Conservation (phyloP, 495 filamentous ascomycete genomes). For the Aspergillus diversus region DNA sequence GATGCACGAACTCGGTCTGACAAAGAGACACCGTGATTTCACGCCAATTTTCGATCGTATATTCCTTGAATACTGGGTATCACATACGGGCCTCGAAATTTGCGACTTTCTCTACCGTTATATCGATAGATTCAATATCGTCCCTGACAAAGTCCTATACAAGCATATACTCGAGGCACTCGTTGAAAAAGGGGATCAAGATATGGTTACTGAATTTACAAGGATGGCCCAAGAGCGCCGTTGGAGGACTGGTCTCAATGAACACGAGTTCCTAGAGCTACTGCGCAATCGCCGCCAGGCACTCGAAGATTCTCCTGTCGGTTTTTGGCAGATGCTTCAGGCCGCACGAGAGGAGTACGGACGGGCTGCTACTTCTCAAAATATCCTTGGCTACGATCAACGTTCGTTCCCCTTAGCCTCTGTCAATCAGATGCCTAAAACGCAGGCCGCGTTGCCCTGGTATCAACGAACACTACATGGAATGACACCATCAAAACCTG, state of each 20-base stretch:
- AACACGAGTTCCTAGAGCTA: slow-evolving; percentile 33
- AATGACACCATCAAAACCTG: slow-evolving; percentile 31
- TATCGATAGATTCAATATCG: slow-evolving; percentile 40
- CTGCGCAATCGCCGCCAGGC: slow-evolving; percentile 35
- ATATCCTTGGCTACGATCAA: slow-evolving; percentile 42
- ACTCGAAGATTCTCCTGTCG: slow-evolving; percentile 40
- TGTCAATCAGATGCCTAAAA: slow-evolving; percentile 29
- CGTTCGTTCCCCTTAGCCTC: slow-evolving; percentile 29
- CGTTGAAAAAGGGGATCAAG: slow-evolving; percentile 41
- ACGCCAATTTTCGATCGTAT: slow-evolving; percentile 43
- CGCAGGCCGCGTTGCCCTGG: slow-evolving; percentile 24
- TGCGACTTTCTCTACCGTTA: slow-evolving; percentile 39
- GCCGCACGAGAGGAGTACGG: slow-evolving; percentile 40
- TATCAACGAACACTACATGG: slow-evolving; percentile 35
- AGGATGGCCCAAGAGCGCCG: slow-evolving; percentile 32
- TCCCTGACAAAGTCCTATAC: slow-evolving; percentile 46
- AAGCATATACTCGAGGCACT: slow-evolving; percentile 47
- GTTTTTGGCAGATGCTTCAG: slow-evolving; percentile 50
- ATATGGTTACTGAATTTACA: slow-evolving; percentile 34
- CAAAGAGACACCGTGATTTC: slow-evolving; percentile 34
- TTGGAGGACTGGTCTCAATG: slow-evolving; percentile 40
- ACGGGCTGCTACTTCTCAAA: slow-evolving; percentile 37
- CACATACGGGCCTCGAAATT: slow-evolving; percentile 38
- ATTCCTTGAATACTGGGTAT: slow-evolving; percentile 49
- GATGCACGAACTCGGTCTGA: slow-evolving; percentile 42